Evolutionary conservation across 2,329 filamentous ascomycete species (phyloP), one percentile per base, ranked within the genome.

Genomic region (Nothomitra cinnamomea): DNA sequence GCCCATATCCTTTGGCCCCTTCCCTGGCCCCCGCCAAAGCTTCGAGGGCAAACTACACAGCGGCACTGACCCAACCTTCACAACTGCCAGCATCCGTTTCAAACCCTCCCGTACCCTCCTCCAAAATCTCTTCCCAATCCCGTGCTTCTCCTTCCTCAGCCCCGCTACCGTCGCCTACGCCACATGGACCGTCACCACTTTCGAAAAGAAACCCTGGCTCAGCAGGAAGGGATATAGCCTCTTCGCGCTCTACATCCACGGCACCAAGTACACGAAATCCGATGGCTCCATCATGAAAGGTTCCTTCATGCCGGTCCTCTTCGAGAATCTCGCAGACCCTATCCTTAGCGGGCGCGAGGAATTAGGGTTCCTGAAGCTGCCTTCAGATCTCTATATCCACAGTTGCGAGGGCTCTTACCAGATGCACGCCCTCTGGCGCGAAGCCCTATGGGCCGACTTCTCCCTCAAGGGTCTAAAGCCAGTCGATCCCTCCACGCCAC

Each of bases 161-260:
- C 68, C 70, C 0, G 69, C 66, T 2, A 75, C 72, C 0, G 61
- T 74, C 1, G 71, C 69, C 1, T 64, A 67, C 12, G 72, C 70
- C 1, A 72, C 57, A 65, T 78, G 73, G 72, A 61, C 72, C 19
- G 61, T 57, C 17, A 67, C 67, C 8, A 65, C 71, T 38, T 63
- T 68, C 1, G 59, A 63, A 3, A 65, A 68, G 0, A 65, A 67
- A 61, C 65, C 52, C 62, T 81, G 0, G 65, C 68, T 1, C 65
- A 61, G 0, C 70, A 70, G 1, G 58, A 64, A 66, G 0, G 78
- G 79, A 0, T 83, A 83, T 61, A 71, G 66, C 17, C 72, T 74
- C 58, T 65, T 79, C 13, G 79, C 77, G 0, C 68, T 83, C 0
- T 82, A 79, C 60, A 72, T 83, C 15, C 79, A 83, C 56, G 79